Conservation (phyloP, 768 basidiomycete genomes). For the Chalciporus pseudorubinellus region DNA sequence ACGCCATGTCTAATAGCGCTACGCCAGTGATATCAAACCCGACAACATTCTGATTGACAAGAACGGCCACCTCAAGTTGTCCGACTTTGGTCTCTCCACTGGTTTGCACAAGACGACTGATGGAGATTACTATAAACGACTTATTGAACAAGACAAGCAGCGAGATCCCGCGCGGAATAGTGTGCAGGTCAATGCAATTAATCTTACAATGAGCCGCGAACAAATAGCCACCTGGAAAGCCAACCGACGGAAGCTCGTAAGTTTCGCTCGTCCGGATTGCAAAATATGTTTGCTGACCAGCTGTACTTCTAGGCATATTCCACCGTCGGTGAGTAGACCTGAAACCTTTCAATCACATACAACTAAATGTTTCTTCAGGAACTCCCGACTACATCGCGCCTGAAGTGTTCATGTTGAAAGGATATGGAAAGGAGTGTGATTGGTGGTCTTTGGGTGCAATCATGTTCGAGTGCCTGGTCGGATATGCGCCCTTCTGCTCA, state of each 20-base stretch:
- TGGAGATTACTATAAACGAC: constrained; percentile 88
- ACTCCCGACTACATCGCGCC: constrained; percentile 77
- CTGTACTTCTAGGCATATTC: constrained; percentile 76
- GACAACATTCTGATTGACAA: constrained; percentile 99
- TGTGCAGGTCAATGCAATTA: constrained; percentile 96
- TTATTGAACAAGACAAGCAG: constrained; percentile 76
- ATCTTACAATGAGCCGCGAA: constrained; percentile 94
- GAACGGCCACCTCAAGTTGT: constrained; percentile 94
- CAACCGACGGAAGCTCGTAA: constrained; percentile 89
- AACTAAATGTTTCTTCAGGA: constrained; percentile 18
- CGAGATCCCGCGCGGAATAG: constrained; percentile 77
- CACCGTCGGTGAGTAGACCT: constrained; percentile 53
- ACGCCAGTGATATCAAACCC: constrained; percentile 91
- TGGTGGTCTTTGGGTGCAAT: constrained; percentile 99
- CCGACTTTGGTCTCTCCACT: constrained; percentile 97
- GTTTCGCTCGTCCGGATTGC: constrained; percentile 15
- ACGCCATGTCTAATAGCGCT: not conserved
- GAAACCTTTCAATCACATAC: not conserved
- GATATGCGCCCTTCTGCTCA: constrained; percentile 96
- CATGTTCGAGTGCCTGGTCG: constrained; percentile 98
- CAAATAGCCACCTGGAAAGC: constrained; percentile 99
- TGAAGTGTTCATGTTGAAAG: constrained; percentile 95
- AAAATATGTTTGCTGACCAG: constrained; percentile 2
- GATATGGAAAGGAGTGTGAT: constrained; percentile 98
- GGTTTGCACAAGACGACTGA: constrained; percentile 97